Conservation (phyloP, 176 grass and related monocot genomes). For the Zoysia pacifica region DNA sequence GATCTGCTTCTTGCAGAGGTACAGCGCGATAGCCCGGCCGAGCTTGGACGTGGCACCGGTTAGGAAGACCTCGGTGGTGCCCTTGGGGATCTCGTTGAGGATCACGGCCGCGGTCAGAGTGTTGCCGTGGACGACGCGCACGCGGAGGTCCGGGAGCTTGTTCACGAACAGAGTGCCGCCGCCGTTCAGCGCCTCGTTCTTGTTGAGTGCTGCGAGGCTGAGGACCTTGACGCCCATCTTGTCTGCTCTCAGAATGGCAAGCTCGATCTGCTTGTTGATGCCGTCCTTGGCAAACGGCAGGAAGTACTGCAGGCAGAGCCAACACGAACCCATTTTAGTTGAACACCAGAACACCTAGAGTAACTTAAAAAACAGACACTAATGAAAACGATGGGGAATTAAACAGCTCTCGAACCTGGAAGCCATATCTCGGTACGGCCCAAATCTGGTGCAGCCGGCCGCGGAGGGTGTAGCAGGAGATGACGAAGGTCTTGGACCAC, state of each 20-base stretch:
- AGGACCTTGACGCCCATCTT: slow-evolving; percentile 77
- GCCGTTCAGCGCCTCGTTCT: slow-evolving; percentile 93
- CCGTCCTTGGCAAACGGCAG: slow-evolving; percentile 66
- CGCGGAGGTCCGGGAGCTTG: slow-evolving; percentile 73
- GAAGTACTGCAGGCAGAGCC: slow-evolving; percentile 57
- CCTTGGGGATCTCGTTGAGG: slow-evolving; percentile 72
- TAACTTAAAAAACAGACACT: background rate
- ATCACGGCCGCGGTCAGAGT: slow-evolving; percentile 87
- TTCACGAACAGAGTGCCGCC: slow-evolving; percentile 85
- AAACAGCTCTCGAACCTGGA: slow-evolving; percentile 45
- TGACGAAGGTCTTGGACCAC: slow-evolving; percentile 72
- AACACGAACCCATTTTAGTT: background rate
- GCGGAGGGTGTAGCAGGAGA: slow-evolving; percentile 63
- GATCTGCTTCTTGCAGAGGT: slow-evolving; percentile 66
- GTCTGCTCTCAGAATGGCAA: slow-evolving; percentile 72
- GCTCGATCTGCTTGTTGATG: slow-evolving; percentile 86
- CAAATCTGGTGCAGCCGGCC: slow-evolving; percentile 58
- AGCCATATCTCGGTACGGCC: slow-evolving; percentile 73
- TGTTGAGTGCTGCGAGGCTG: slow-evolving; percentile 91
- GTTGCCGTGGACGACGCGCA: slow-evolving; percentile 86
- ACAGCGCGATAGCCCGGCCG: slow-evolving; percentile 77
- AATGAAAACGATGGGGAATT: too few species aligned
- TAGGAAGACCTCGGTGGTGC: slow-evolving; percentile 69
- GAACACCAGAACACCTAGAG: too few species aligned
- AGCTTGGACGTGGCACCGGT: slow-evolving; percentile 92